Base-by-base conservation (phyloP, 306 rosid species). In the Casuarina equisetifolia region DNA sequence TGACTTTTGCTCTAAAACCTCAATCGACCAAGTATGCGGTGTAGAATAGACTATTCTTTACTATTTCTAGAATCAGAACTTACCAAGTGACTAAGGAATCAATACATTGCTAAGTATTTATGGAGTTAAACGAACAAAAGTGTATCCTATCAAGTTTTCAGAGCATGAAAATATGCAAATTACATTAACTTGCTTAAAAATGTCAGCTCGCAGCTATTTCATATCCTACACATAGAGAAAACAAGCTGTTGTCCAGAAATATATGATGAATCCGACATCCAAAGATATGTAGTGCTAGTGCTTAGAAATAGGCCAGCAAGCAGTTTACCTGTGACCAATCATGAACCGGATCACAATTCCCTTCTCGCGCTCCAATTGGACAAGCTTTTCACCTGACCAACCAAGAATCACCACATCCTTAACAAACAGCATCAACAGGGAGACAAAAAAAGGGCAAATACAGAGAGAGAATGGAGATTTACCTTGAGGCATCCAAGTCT, bases 401-500 rank as follows among this genome's bases (percentile, higher is more conserved):
- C 71, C 32, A 59, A 15, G 25, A 20, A 73, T 38, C 35, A 75
- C 0, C 54, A 74, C 20, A 2, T 53, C 74, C 39, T 76, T 74
- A 89, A 80, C 85, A 73, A 77, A 50, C 38, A 85, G 42, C 66
- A 77, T 43, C 69, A 61, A 38, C 20, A 69, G 49, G 9, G 9
- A 58, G 16, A 58, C 64, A 6, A 3, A 25, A 48, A 15, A 49
- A 36, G 8, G 69, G 50, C 8, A 82, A 45, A 70, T 13, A 55
- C 20, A 48, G 25, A 13, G 48, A 74, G 9, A 50, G 35, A 16
- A 4, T 3, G 6, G 16, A 8, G 10, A 15, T 17, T 3, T 78
- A 95, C 99, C 99, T 84, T 90, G 96, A 68, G 99, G 99, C 99
- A 95, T 95, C 99, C 99, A 95, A 67, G 99, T 95, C 85, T 91